phyloP scores from a whole-genome alignment of 176 grass and related monocot species.

The Eleusine indica region DNA sequence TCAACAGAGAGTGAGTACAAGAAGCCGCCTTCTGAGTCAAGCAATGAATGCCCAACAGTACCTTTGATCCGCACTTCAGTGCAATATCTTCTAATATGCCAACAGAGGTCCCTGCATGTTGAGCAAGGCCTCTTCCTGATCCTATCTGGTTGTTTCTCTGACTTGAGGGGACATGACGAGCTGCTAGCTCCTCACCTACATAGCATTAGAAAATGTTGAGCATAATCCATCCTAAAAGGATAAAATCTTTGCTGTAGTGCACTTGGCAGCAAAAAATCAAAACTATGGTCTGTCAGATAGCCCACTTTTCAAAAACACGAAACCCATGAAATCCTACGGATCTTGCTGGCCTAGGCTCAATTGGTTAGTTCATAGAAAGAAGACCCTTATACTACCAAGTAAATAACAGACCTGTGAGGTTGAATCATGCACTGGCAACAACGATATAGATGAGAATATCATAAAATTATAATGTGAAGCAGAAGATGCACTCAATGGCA shows the following conservation, averaged over 20 bases:
- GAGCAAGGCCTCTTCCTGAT: slow-evolving; percentile 35
- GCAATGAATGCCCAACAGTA: slow-evolving; percentile 37
- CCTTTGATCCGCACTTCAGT: slow-evolving; percentile 87
- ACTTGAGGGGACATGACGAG: slow-evolving; percentile 37
- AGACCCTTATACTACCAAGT: neutral
- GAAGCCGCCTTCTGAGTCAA: slow-evolving; percentile 6
- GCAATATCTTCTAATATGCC: slow-evolving; percentile 79
- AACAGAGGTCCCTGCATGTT: slow-evolving; percentile 45
- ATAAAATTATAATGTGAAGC: neutral
- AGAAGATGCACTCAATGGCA: neutral
- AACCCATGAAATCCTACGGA: neutral
- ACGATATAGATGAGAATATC: neutral
- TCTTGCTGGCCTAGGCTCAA: neutral
- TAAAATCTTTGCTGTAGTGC: neutral
- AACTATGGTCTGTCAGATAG: neutral
- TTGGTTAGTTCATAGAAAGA: neutral
- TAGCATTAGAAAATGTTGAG: slow-evolving; percentile 25
- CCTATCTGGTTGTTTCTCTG: slow-evolving; percentile 53
- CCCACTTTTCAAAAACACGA: neutral
- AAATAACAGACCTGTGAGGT: neutral
- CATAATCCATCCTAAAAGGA: slow-evolving; percentile 21
- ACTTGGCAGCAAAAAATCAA: slow-evolving; percentile 3
- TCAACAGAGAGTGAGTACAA: slow-evolving; percentile 23
- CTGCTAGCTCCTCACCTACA: slow-evolving; percentile 53
- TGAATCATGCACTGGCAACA: neutral